Base-by-base conservation (phyloP, 345 rosid species). In the Aethionema arabicum region DNA sequence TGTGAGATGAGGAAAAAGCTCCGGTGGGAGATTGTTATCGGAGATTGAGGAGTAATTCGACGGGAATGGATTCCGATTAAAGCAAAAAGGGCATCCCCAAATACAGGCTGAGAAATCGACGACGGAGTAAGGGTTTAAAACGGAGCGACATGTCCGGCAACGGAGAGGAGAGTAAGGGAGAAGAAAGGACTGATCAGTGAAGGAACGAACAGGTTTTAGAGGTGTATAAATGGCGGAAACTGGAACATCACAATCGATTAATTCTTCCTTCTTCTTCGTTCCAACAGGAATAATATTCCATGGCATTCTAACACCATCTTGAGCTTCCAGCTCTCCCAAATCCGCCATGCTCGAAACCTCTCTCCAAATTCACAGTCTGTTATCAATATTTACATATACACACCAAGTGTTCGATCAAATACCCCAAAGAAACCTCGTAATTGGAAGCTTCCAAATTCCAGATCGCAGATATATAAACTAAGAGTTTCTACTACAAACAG, bases 81-180 rank as follows among this genome's bases (percentile, higher is more conserved):
- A 90, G 78, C 97, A 93, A 77, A 90, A 79, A 39, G 96, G 97
- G 65, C 99, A 93, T 79, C 87, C 84, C 99, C 97, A 90, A 62
- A 77, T 77, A 80, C 75, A 87, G 52, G 88, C 88, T 4, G 87
- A 67, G 80, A 78, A 93, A 71, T 93, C 99, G 27, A 87, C 90
- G 68, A 79, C 74, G 59, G 84, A 76, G 80, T 76, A 90, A 29
- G 95, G 97, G 64, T 90, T 90, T 59, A 93, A 84, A 16, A 87
- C 78, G 21, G 96, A 90, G 62, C 95, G 90, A 70, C 99, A 93
- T 38, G 77, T 80, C 30, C 95, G 90, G 78, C 97, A 90, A 54
- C 97, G 96, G 57, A 90, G 97, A 12, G 99, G 97, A 59, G 87
- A 47, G 77, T 90, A 84, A 41, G 96, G 85, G 14, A 93, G 85